These are phyloP conservation scores for Dendrobium huoshanense DNA, from an alignment of 106 monocot species.

Conservation along the genomic window DNA sequence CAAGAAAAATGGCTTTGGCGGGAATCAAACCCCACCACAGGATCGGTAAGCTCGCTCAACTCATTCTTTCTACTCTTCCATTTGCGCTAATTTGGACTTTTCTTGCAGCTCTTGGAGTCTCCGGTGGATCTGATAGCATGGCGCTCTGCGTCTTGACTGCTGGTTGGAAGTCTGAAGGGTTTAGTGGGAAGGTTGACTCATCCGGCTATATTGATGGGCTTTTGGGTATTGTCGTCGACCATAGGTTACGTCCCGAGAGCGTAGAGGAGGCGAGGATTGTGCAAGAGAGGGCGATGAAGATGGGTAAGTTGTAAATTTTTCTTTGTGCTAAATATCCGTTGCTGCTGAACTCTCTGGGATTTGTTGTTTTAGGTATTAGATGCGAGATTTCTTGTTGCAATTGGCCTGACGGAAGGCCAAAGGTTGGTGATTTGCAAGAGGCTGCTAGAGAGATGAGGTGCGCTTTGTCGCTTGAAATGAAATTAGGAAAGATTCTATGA, in stretches of 20 bases:
- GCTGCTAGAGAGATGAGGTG: conserved; percentile 89
- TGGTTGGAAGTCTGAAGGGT: conserved; percentile 57
- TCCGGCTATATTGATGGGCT: conserved; percentile 63
- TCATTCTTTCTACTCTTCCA: neutral
- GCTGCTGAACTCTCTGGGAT: neutral
- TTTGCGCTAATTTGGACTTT: neutral
- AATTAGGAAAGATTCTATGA: neutral
- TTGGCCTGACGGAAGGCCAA: conserved; percentile 73
- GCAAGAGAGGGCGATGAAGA: conserved; percentile 41
- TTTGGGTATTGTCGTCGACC: conserved; percentile 87
- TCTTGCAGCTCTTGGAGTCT: conserved; percentile 76
- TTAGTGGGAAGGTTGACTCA: neutral
- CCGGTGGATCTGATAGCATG: conserved; percentile 95
- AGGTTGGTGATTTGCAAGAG: conserved; percentile 73
- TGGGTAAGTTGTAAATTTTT: conserved; percentile 41
- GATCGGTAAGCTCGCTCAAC: conserved; percentile 40
- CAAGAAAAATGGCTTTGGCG: conserved; percentile 77
- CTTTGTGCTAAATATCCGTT: neutral
- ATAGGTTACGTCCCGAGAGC: conserved; percentile 70
- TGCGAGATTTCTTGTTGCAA: conserved; percentile 70
- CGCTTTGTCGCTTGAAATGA: conserved; percentile 5
- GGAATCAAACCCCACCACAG: conserved; percentile 80
- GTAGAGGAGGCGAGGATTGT: conserved; percentile 69
- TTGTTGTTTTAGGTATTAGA: conserved; percentile 47
- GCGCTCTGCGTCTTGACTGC: conserved; percentile 80